These are phyloP conservation scores for Dothidotthia symphoricarpi DNA, from an alignment of 2,329 filamentous ascomycete species.

Conservation along the genomic window DNA sequence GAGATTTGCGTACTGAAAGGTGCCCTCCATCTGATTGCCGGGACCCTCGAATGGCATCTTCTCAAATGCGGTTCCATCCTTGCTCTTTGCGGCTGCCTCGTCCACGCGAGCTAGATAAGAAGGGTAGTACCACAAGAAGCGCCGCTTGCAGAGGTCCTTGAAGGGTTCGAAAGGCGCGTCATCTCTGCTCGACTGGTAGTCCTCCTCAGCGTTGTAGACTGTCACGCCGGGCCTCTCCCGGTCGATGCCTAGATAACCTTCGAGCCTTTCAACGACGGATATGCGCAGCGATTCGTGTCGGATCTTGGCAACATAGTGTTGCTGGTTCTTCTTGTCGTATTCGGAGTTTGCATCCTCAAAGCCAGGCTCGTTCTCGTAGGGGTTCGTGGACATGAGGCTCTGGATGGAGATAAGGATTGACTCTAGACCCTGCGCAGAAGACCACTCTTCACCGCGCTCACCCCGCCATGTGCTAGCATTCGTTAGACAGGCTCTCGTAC, in stretches of 20 bases:
- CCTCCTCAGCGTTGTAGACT: conserved; percentile 53
- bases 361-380: conserved; percentile 94
- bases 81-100: conserved; percentile 61
- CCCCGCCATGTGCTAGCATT: conserved; percentile 80
- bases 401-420: conserved; percentile 95
- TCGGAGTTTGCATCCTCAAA: conserved; percentile 72
- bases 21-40: conserved; percentile 80
- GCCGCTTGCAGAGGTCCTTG: conserved; percentile 82
- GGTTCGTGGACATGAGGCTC: conserved; percentile 89
- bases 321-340: conserved; percentile 70
- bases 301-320: conserved; percentile 82
- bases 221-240: conserved; percentile 35
- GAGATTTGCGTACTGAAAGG: conserved; percentile 76
- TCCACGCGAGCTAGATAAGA: conserved; percentile 74
- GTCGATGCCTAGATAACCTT: conserved; percentile 70
- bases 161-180: conserved; percentile 78
- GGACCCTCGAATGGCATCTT: conserved; percentile 82
- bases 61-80: conserved; percentile 64
- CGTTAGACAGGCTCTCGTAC: conserved; percentile 8
- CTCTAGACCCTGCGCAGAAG: conserved; percentile 89
- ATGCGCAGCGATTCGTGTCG: conserved; percentile 86
- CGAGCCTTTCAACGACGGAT: conserved; percentile 80
- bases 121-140: conserved; percentile 95
- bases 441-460: conserved; percentile 91
- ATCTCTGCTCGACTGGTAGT: conserved; percentile 47